Evolutionary conservation across 768 basidiomycete genomes (phyloP).

Genomic region (Nidularia sp.): DNA sequence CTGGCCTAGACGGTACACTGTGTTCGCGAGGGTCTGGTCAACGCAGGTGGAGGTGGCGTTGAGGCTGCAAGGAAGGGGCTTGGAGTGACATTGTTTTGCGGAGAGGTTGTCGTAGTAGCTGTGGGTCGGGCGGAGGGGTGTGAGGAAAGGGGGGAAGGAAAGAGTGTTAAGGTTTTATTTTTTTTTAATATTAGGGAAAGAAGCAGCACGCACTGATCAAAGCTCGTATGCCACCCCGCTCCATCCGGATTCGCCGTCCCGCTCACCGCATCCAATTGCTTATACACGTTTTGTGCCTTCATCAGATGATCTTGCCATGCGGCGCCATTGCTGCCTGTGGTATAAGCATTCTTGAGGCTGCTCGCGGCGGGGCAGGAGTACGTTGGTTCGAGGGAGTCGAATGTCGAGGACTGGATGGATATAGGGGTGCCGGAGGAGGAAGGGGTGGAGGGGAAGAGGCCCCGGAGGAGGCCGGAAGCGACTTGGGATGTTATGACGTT

Average conservation of each 20-base stretch:
- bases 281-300: slow-evolving; percentile 31
- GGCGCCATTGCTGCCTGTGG: slow-evolving; percentile 28
- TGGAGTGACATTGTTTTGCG: slow-evolving; percentile 45
- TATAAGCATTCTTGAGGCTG: slow-evolving; percentile 25
- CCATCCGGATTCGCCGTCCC: slow-evolving; percentile 34
- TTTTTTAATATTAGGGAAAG: background rate
- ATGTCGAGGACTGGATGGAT: slow-evolving; percentile 32
- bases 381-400: slow-evolving; percentile 45
- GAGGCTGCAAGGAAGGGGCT: slow-evolving; percentile 38
- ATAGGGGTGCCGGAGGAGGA: slow-evolving; percentile 19
- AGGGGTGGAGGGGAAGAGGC: slow-evolving; percentile 36
- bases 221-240: slow-evolving; percentile 43
- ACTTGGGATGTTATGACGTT: slow-evolving; percentile 52
- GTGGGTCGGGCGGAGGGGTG: background rate
- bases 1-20: slow-evolving; percentile 52
- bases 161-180: too few species aligned
- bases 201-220: slow-evolving; percentile 38
- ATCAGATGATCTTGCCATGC: slow-evolving; percentile 40
- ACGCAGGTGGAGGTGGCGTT: slow-evolving; percentile 40
- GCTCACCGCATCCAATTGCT: slow-evolving; percentile 36
- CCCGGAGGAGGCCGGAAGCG: slow-evolving; percentile 38
- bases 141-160: background rate
- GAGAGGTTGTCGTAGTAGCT: slow-evolving; percentile 52
- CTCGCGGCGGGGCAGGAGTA: slow-evolving; percentile 37
- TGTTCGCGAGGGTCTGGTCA: slow-evolving; percentile 42